Evolutionary conservation across 2,329 filamentous ascomycete genomes (phyloP).

Genomic region (Pyrenophora tritici-repentis): DNA sequence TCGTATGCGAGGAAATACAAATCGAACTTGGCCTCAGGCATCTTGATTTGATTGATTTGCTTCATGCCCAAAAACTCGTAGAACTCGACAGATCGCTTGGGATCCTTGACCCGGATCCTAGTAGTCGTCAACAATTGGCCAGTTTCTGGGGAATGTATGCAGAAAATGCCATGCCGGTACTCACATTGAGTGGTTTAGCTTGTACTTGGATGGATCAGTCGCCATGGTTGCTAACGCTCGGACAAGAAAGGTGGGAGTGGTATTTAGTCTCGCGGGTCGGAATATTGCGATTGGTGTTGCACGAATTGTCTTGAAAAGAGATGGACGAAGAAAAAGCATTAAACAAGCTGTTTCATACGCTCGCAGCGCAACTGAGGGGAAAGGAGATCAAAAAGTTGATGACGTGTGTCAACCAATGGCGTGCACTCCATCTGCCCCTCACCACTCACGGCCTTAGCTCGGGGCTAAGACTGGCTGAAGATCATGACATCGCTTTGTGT

Average conservation of each 20-base stretch:
- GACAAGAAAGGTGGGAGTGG: slow-evolving; percentile 13
- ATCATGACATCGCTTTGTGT: neutral
- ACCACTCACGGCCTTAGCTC: slow-evolving; percentile 17
- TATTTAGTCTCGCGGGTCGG: slow-evolving; percentile 13
- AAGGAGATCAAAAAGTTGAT: slow-evolving; percentile 38
- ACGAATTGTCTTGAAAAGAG: slow-evolving; percentile 11
- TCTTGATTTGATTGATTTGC: slow-evolving; percentile 77
- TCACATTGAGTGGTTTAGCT: slow-evolving; percentile 64
- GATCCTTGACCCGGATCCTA: slow-evolving; percentile 84
- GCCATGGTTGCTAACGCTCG: slow-evolving; percentile 55
- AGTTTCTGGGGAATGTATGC: slow-evolving; percentile 2
- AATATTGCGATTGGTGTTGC: slow-evolving; percentile 11
- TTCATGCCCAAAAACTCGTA: slow-evolving; percentile 92
- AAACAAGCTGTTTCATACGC: slow-evolving; percentile 12
- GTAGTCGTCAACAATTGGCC: slow-evolving; percentile 11
- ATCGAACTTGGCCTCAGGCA: slow-evolving; percentile 89
- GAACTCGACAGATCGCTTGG: slow-evolving; percentile 81
- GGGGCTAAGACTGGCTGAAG: slow-evolving; percentile 7
- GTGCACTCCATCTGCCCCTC: slow-evolving; percentile 22
- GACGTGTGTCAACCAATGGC: slow-evolving; percentile 22
- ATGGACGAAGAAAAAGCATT: slow-evolving; percentile 33
- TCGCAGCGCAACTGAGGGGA: slow-evolving; percentile 5
- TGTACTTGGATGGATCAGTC: slow-evolving; percentile 66
- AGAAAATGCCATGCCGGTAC: slow-evolving; percentile 23
- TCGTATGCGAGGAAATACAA: slow-evolving; percentile 96